Evolutionary conservation across 768 basidiomycete genomes (phyloP), one percentile per base, ranked within the genome.

Genomic region (Gymnopilus junonius): DNA sequence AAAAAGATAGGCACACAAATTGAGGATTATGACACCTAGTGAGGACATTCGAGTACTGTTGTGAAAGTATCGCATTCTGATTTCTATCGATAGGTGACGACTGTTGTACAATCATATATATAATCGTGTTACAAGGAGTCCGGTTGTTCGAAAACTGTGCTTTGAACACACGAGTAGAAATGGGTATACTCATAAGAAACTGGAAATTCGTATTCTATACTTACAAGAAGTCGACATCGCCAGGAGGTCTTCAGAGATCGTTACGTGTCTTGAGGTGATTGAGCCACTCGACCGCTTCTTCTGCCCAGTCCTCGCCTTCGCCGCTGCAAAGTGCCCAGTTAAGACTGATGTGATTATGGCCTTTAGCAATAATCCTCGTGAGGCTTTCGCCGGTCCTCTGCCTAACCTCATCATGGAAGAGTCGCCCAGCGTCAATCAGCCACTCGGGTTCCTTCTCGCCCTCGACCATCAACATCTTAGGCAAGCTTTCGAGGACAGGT

Each of bases 331-430:
- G 67, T 14, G 79, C 80, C 76, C 77, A 81, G 53, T 81, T 79
- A 14, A 80, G 67, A 62, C 88, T 90, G 59, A 90, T 75, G 66
- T 90, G 89, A 70, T 90, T 90, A 64, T 91, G 89, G 0, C 83
- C 84, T 61, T 70, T 69, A 0, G 77, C 82, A 25, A 85, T 68
- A 17, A 84, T 67, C 45, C 74, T 75, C 64, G 67, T 69, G 11
- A 80, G 71, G 23, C 69, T 55, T 59, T 68, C 68, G 4, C 75
- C 77, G 8, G 78, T 65, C 53, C 73, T 77, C 40, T 74, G 76
- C 57, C 74, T 71, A 37, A 88, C 68, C 14, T 72, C 75, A 40
- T 74, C 68, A 55, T 70, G 70, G 69, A 88, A 85, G 12, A 75
- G 67, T 0, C 73, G 69, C 40, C 75, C 75, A 0, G 72, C 75